Evolutionary conservation across 1,139 yeast genomes (phyloP).

Genomic region (Yamadazyma sp.): DNA sequence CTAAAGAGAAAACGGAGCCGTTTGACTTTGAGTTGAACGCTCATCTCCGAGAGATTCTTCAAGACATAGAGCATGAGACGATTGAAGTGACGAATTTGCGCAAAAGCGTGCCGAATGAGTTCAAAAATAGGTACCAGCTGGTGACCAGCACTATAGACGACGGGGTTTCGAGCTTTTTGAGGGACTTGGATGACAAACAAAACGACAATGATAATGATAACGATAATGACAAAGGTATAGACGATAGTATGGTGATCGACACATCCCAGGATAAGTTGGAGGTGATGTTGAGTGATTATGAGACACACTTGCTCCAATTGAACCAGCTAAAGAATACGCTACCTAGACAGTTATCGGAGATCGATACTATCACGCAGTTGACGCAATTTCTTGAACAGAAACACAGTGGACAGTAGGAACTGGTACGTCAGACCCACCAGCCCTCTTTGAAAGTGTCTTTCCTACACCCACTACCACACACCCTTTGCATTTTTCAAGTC

Average conservation of each 20-base stretch:
- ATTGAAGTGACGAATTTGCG: conserved; percentile 52
- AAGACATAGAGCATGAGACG: conserved; percentile 58
- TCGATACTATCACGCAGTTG: conserved; percentile 31
- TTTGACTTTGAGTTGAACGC: conserved; percentile 61
- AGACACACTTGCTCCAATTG: conserved; percentile 19
- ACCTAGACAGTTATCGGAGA: conserved; percentile 33
- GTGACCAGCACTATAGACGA: conserved; percentile 31
- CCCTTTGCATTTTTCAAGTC: too few species aligned
- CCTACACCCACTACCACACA: too few species aligned
- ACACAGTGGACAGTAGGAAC: conserved; percentile 11
- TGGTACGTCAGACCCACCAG: too few species aligned
- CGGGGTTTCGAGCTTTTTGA: conserved; percentile 29
- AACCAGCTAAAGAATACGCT: conserved; percentile 26
- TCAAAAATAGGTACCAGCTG: conserved; percentile 26
- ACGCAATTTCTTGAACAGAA: conserved; percentile 30
- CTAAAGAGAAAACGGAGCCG: conserved; percentile 54
- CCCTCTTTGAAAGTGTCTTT: too few species aligned
- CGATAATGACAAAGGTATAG: conserved; percentile 2
- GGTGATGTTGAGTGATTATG: conserved; percentile 27
- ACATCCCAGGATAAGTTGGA: conserved; percentile 11
- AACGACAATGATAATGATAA: background rate
- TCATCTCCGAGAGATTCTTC: conserved; percentile 49
- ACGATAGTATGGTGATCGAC: conserved; percentile 5
- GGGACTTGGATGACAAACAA: conserved; percentile 13
- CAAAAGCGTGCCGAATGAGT: conserved; percentile 48